These are phyloP conservation scores for Tylopilus plumbeoviolaceoides DNA, from an alignment of 768 basidiomycete species.

Conservation along the genomic window DNA sequence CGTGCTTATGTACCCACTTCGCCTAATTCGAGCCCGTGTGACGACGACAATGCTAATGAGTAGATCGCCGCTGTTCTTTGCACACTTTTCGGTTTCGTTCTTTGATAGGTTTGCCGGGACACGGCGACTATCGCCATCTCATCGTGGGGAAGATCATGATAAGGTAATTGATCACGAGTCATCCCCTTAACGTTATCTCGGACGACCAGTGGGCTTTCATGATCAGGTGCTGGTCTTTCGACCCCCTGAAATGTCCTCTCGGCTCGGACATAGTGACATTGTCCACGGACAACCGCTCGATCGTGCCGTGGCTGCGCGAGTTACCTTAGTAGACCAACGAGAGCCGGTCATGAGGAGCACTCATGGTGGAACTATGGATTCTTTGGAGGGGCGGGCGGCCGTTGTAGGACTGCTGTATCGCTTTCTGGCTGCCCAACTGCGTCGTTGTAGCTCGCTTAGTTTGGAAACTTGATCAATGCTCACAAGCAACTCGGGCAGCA, in stretches of 20 bases:
- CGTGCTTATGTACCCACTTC: neutral
- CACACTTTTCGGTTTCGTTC: no score
- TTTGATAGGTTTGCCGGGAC: constrained; percentile 15
- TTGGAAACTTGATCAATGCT: no score
- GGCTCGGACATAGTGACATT: constrained; percentile 24
- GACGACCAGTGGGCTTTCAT: constrained; percentile 25
- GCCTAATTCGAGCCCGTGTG: neutral
- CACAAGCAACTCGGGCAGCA: no score
- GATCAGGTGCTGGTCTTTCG: constrained; percentile 26
- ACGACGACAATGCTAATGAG: neutral
- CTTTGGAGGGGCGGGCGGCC: no score
- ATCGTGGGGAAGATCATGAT: no score
- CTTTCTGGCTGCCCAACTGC: no score
- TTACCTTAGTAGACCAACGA: neutral
- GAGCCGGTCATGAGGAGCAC: neutral
- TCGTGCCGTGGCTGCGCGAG: neutral
- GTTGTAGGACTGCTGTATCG: no score
- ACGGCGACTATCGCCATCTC: no score
- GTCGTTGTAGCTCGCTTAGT: no score
- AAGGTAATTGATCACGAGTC: no score
- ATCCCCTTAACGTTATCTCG: constrained; percentile 7
- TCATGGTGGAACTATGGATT: neutral
- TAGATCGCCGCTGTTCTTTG: neutral
- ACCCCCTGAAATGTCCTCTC: constrained; percentile 29
- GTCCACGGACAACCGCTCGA: constrained; percentile 13